Evolutionary conservation across 2,329 filamentous ascomycete genomes (phyloP).

Genomic region (Hypoxylon sp.): DNA sequence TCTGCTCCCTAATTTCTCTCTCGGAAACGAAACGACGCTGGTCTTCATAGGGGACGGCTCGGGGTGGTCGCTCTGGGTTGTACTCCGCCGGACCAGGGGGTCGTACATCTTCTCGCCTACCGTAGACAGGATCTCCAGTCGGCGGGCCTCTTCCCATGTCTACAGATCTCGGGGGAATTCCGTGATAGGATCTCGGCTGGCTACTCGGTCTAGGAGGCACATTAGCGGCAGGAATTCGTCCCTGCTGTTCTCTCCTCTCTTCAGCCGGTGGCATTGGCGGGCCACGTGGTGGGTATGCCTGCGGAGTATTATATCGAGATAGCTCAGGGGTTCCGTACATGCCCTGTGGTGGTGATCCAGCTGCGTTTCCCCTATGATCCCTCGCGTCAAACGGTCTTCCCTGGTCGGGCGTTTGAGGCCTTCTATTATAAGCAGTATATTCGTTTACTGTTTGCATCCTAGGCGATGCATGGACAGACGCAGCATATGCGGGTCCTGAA

Average conservation of each 20-base stretch:
- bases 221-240: conserved; percentile 52
- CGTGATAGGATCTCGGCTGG: conserved; percentile 66
- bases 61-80: conserved; percentile 63
- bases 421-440: conserved; percentile 64
- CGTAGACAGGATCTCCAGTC: conserved; percentile 59
- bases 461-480: conserved; percentile 67
- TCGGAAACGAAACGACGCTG: conserved; percentile 65
- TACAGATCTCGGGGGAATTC: conserved; percentile 59
- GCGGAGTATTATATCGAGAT: conserved; percentile 71
- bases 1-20: conserved; percentile 56
- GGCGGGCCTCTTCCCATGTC: conserved; percentile 60
- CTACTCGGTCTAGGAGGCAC: conserved; percentile 64
- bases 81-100: conserved; percentile 61
- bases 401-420: conserved; percentile 81
- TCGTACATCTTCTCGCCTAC: conserved; percentile 63
- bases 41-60: conserved; percentile 66
- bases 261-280: conserved; percentile 63
- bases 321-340: conserved; percentile 69
- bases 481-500: conserved; percentile 62
- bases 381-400: conserved; percentile 66
- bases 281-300: conserved; percentile 65
- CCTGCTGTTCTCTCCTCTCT: conserved; percentile 57
- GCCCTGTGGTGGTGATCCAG: conserved; percentile 63
- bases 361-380: conserved; percentile 58
- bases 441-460: conserved; percentile 72